Base-by-base conservation (phyloP, 1,139 yeast species). In the Barnettozyma hawaiiensis region DNA sequence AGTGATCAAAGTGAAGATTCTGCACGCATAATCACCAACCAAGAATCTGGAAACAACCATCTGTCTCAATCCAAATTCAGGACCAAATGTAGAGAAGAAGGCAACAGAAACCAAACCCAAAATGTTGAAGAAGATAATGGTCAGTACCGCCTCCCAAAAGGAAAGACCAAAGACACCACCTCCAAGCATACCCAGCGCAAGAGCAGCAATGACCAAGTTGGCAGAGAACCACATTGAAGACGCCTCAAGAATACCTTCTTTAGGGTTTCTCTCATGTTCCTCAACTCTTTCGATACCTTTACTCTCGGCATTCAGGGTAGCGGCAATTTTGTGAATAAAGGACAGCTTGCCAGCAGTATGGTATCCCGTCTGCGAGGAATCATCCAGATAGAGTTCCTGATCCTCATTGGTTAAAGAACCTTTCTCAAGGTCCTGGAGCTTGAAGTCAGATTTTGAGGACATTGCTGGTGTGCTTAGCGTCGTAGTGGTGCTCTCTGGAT, bases 221-320 rank as follows among this genome's bases (percentile, higher is more conserved):
- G 95, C 96, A 22, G 94, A 83, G 58, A 85, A 73, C 97, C 97
- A 89, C 95, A 89, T 85, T 44, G 90, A 73, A 33, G 90, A 89
- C 22, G 94, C 85, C 53, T 73, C 76, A 69, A 77, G 68, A 44
- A 83, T 59, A 27, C 86, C 78, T 40, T 65, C 68, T 45, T 81
- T 87, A 37, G 73, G 52, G 39, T 57, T 57, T 57, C 73, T 64
- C 52, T 70, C 66, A 24, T 65, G 67, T 39, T 71, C 76, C 0
- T 67, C 61, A 20, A 73, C 67, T 44, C 75, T 64, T 50, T 73
- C 75, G 36, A 73, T 63, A 53, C 77, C 76, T 50, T 71, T 65
- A 32, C 64, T 65, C 53, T 71, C 77, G 15, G 75, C 75, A 39
- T 67, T 64, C 35, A 70, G 49, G 31, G 53, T 47, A 29, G 59